A percentile compares a stretch with the other conserved stretches of the same genome.
Evolutionary conservation across 768 basidiomycete species (phyloP).

Genomic region (Tylopilus sp.): DNA sequence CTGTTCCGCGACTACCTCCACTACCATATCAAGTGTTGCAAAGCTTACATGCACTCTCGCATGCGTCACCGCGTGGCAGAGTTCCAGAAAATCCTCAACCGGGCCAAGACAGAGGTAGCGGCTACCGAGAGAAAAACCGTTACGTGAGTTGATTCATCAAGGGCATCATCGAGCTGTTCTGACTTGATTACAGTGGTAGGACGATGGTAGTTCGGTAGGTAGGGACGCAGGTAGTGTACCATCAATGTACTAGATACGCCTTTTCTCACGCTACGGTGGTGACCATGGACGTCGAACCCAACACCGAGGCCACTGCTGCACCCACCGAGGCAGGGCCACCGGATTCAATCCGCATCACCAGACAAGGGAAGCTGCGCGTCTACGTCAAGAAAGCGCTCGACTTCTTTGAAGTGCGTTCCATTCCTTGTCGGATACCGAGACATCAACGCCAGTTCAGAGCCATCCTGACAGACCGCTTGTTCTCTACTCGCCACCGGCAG

Average conservation of each 20-base stretch:
- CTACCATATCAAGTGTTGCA: conserved; percentile 98
- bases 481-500: conserved; percentile 56
- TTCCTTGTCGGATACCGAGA: background rate
- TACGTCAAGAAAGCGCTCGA: conserved; percentile 54
- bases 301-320: background rate
- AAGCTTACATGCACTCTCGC: conserved; percentile 98
- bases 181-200: conserved; percentile 42
- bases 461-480: conserved; percentile 47
- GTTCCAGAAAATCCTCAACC: conserved; percentile 93
- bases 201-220: conserved; percentile 52
- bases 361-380: conserved; percentile 49
- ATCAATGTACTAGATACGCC: background rate
- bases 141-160: conserved; percentile 48
- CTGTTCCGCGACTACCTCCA: conserved; percentile 98
- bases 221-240: background rate
- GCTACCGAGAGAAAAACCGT: conserved; percentile 87
- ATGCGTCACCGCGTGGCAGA: conserved; percentile 93
- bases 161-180: background rate
- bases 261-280: conserved; percentile 22
- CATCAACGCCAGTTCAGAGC: conserved; percentile 34
- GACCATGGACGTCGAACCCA: conserved; percentile 17
- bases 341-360: conserved; percentile 50
- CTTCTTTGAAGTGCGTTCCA: conserved; percentile 46
- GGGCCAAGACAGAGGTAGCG: conserved; percentile 90
- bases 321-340: conserved; percentile 5